Evolutionary conservation across 352 stramenopile species (phyloP).

Genomic region (Phytopythium sindhum): DNA sequence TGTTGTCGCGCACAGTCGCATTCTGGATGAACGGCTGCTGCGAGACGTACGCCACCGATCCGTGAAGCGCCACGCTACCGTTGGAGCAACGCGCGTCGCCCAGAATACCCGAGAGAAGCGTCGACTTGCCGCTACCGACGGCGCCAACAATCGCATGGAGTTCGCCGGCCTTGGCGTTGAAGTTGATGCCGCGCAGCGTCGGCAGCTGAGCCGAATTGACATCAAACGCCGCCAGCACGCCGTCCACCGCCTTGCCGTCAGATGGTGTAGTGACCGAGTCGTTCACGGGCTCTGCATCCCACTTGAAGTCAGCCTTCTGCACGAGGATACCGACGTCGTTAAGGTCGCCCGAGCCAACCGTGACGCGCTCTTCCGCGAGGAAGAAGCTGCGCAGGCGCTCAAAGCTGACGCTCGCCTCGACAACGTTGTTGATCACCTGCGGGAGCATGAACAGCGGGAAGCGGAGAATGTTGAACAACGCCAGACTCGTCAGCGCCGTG

Average conservation of each 20-base stretch:
- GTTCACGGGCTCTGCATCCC: slow-evolving; percentile 30
- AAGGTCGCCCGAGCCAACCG: slow-evolving; percentile 78
- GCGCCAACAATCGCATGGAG: slow-evolving; percentile 59
- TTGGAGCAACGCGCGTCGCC: slow-evolving; percentile 51
- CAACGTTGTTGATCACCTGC: slow-evolving; percentile 92
- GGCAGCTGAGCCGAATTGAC: slow-evolving; percentile 15
- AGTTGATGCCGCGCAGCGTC: slow-evolving; percentile 51
- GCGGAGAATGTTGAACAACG: slow-evolving; percentile 85
- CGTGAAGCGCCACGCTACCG: slow-evolving; percentile 63
- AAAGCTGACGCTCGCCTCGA: slow-evolving; percentile 82
- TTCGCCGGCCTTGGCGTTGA: slow-evolving; percentile 68
- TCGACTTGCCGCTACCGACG: slow-evolving; percentile 69
- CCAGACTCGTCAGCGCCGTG: slow-evolving; percentile 51
- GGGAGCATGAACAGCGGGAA: slow-evolving; percentile 97
- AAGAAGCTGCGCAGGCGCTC: slow-evolving; percentile 68
- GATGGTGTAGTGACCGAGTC: slow-evolving; percentile 30
- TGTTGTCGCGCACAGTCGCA: slow-evolving; percentile 95
- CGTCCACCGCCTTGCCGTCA: slow-evolving; percentile 33
- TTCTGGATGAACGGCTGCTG: slow-evolving; percentile 98
- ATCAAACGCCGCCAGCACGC: slow-evolving; percentile 12
- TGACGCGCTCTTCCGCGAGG: slow-evolving; percentile 60
- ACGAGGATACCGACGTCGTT: slow-evolving; percentile 51
- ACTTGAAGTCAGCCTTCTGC: slow-evolving; percentile 62
- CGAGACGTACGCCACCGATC: slow-evolving; percentile 92
- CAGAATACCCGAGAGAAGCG: slow-evolving; percentile 56